These are phyloP conservation scores for Phytophthora pini DNA, from an alignment of 352 stramenopile species.

Conservation along the genomic window DNA sequence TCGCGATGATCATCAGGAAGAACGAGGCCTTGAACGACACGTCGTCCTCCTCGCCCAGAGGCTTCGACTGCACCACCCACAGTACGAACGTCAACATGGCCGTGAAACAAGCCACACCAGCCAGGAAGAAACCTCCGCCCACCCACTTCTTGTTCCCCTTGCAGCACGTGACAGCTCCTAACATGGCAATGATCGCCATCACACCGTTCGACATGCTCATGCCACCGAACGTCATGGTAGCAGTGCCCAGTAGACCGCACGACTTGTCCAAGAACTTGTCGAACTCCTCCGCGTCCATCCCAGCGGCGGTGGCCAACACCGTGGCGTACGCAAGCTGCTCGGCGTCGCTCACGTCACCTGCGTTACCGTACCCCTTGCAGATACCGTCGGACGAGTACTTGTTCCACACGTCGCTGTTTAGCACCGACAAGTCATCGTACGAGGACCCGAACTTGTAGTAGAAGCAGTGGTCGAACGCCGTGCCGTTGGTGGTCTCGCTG, in stretches of 20 bases:
- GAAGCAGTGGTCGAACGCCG: conserved; percentile 67
- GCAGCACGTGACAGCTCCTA: conserved; percentile 61
- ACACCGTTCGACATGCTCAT: conserved; percentile 47
- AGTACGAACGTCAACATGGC: conserved; percentile 35
- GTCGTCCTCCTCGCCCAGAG: conserved; percentile 61
- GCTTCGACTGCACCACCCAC: conserved; percentile 56
- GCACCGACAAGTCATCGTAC: conserved; percentile 43
- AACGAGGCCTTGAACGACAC: conserved; percentile 56
- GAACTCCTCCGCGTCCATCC: conserved; percentile 57
- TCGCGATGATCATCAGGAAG: conserved; percentile 63
- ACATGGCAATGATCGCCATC: conserved; percentile 56
- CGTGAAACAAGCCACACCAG: conserved; percentile 13
- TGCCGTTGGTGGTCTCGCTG: conserved; percentile 44
- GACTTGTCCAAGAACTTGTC: conserved; percentile 67
- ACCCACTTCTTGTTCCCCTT: conserved; percentile 31
- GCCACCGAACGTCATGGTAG: conserved; percentile 50
- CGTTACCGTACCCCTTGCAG: conserved; percentile 54
- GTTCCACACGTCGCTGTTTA: conserved; percentile 37
- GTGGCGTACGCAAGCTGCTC: conserved; percentile 39
- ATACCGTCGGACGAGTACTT: conserved; percentile 57
- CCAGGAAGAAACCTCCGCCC: conserved; percentile 26
- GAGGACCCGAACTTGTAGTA: conserved; percentile 65
- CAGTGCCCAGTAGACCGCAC: conserved; percentile 47
- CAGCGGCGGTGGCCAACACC: conserved; percentile 44
- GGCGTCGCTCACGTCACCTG: conserved; percentile 32